These are phyloP conservation scores for Pseudoneurospora amorphoporcata DNA, from an alignment of 495 filamentous ascomycete species.

Conservation along the genomic window DNA sequence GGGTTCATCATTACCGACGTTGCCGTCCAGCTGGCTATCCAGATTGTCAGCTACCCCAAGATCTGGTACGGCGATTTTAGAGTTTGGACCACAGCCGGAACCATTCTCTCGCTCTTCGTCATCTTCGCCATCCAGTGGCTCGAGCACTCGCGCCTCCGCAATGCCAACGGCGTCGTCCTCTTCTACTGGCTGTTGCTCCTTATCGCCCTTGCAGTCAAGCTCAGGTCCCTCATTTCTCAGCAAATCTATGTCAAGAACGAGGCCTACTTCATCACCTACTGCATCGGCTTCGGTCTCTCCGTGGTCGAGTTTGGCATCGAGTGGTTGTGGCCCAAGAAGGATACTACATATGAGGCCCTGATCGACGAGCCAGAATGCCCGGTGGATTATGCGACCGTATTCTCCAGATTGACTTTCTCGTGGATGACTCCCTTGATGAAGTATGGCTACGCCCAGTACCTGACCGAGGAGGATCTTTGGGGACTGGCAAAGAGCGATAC, in stretches of 20 bases:
- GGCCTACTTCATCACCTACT: conserved; percentile 72
- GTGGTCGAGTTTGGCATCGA: conserved; percentile 71
- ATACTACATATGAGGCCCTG: conserved; percentile 71
- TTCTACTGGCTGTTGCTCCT: conserved; percentile 94
- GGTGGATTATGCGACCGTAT: conserved; percentile 86
- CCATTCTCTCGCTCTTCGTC: conserved; percentile 65
- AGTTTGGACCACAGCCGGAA: conserved; percentile 78
- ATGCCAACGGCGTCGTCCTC: conserved; percentile 85
- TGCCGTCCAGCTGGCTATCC: conserved; percentile 62
- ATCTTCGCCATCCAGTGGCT: conserved; percentile 84
- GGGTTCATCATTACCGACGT: conserved; percentile 56
- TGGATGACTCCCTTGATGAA: conserved; percentile 99
- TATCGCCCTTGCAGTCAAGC: conserved; percentile 71
- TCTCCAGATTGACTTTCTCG: conserved; percentile 86
- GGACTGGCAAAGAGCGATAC: conserved; percentile 73
- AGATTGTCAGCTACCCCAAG: conserved; percentile 58
- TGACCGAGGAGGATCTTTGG: conserved; percentile 97
- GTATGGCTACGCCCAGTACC: conserved; percentile 79
- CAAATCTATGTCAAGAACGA: conserved; percentile 52
- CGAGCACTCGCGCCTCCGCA: conserved; percentile 79
- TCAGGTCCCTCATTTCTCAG: conserved; percentile 77
- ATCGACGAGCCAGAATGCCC: conserved; percentile 86
- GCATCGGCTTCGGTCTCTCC: conserved; percentile 62
- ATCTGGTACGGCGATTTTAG: conserved; percentile 76
- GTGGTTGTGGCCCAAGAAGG: conserved; percentile 83